These are phyloP conservation scores for Entoloma clypeatum DNA, from an alignment of 1,284 basidiomycete species.

Conservation along the genomic window DNA sequence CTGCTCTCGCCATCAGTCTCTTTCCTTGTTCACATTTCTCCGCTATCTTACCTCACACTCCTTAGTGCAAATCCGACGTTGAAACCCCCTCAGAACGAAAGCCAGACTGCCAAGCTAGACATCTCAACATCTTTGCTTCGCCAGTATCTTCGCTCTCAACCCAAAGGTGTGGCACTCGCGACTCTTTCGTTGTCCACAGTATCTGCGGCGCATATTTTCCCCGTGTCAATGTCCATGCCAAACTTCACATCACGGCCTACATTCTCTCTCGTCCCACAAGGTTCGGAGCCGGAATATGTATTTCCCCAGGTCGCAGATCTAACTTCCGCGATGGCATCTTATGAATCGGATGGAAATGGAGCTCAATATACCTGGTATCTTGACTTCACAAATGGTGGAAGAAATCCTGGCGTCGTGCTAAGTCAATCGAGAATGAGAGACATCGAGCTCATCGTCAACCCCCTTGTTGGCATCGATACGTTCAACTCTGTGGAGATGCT, in stretches of 20 bases:
- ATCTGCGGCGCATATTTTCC: slow-evolving; percentile 35
- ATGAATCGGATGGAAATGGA: slow-evolving; percentile 14
- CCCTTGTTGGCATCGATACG: slow-evolving; percentile 44
- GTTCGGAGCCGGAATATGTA: slow-evolving; percentile 42
- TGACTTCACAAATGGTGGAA: slow-evolving; percentile 62
- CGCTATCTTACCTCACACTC: slow-evolving; percentile 61
- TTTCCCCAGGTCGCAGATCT: slow-evolving; percentile 43
- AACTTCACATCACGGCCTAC: slow-evolving; percentile 42
- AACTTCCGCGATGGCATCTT: slow-evolving; percentile 22
- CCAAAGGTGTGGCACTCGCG: slow-evolving; percentile 51
- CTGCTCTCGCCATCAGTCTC: slow-evolving; percentile 63
- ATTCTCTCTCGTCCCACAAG: slow-evolving; percentile 40
- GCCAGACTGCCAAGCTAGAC: slow-evolving; percentile 42
- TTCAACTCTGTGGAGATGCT: slow-evolving; percentile 44
- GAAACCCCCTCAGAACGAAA: slow-evolving; percentile 18
- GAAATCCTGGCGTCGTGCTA: slow-evolving; percentile 57
- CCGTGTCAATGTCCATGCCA: slow-evolving; percentile 40
- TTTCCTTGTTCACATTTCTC: slow-evolving; percentile 67
- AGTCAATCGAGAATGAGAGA: slow-evolving; percentile 68
- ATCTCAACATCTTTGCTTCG: slow-evolving; percentile 50
- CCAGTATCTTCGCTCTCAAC: slow-evolving; percentile 36
- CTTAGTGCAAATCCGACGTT: slow-evolving; percentile 40
- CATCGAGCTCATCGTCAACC: slow-evolving; percentile 58
- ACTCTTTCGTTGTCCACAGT: slow-evolving; percentile 50
- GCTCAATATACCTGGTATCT: slow-evolving; percentile 56